Base-by-base conservation (phyloP, 164 flowering plant genomes). In the Magnolia officinalis region DNA sequence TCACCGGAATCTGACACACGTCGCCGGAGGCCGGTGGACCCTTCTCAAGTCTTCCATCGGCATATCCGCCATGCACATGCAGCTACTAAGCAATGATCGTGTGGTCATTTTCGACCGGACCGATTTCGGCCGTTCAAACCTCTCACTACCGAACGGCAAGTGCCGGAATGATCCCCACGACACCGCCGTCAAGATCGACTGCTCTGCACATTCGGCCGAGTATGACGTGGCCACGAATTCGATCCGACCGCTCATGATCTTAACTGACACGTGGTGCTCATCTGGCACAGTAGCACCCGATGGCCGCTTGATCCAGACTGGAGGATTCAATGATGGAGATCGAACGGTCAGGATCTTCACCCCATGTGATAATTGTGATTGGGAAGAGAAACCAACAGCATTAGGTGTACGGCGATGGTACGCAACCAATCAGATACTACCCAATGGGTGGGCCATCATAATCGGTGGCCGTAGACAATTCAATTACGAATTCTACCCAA, bases 41-140 rank as follows among this genome's bases (percentile, higher is more conserved):
- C 85, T 94, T 67, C 80, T 92, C 2, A 90, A 84, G 20, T 23
- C 74, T 8, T 85, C 74, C 86, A 85, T 90, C 19, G 98, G 98
- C 63, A 79, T 92, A 6, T 74, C 88, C 0, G 90, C 96, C 76
- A 92, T 95, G 99, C 99, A 95, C 92, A 93, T 93, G 98, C 97
- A 91, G 52, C 90, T 93, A 59, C 90, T 95, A 50, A 37, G 84
- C 84, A 90, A 87, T 74, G 95, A 93, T 83, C 91, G 91, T 5
- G 97, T 93, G 69, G 68, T 91, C 72, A 90, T 95, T 63, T 92
- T 84, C 80, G 99, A 95, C 79, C 87, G 99, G 0, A 92, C 97
- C 0, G 93, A 91, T 73, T 93, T 89, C 71, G 97, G 98, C 58
- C n/a, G 0, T 0, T 95, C 99, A 0, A 92, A 95, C 75, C 72